Evolutionary conservation across 2,329 filamentous ascomycete species (phyloP).

Genomic region (Delphinella strobiligena): DNA sequence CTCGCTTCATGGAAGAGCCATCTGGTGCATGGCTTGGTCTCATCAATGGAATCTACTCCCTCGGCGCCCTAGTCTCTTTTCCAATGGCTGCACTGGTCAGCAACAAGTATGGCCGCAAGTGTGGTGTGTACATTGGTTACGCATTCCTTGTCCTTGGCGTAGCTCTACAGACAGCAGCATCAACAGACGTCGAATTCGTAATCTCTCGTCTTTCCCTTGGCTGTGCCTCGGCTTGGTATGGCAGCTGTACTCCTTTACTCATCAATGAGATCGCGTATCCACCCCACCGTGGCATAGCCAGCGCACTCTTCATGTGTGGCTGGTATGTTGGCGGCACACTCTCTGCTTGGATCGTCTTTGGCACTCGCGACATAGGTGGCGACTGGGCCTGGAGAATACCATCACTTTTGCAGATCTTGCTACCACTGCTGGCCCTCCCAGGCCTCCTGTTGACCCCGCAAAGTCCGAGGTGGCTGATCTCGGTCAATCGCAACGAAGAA

Average conservation of each 20-base stretch:
- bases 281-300: conserved; percentile 24
- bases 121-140: conserved; percentile 21
- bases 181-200: conserved; percentile 22
- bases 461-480: conserved; percentile 42
- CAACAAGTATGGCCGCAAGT: conserved; percentile 25
- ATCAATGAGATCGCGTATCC: conserved; percentile 36
- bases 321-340: conserved; percentile 13
- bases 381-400: conserved; percentile 18
- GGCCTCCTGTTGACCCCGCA: conserved; percentile 12
- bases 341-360: conserved; percentile 14
- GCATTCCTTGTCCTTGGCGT: conserved; percentile 21
- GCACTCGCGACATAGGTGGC: conserved; percentile 11
- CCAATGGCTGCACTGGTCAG: conserved; percentile 19
- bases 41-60: conserved; percentile 17
- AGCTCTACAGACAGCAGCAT: conserved; percentile 9
- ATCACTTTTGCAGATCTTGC: conserved; percentile 14
- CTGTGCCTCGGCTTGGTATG: conserved; percentile 21
- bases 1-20: conserved; percentile 28
- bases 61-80: conserved; percentile 12
- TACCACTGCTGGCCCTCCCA: conserved; percentile 13
- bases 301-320: conserved; percentile 21
- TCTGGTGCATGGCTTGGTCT: conserved; percentile 24
- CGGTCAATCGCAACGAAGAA: conserved; percentile 50
- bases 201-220: conserved; percentile 27
- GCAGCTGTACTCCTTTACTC: conserved; percentile 23